Evolutionary conservation across 768 basidiomycete species (phyloP).

Genomic region (Rhizopogon roseolus): DNA sequence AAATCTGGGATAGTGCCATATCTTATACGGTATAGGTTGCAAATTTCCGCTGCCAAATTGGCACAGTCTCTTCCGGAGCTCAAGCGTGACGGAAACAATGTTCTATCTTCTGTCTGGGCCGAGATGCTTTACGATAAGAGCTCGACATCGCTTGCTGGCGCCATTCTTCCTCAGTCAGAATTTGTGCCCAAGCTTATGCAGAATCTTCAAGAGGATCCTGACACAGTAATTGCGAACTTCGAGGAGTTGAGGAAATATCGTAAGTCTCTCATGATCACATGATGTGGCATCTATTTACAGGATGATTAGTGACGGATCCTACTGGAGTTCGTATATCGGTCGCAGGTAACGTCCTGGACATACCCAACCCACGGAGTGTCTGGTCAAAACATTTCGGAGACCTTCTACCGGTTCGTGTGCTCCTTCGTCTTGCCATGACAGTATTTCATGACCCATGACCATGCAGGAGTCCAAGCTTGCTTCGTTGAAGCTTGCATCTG

Average conservation of each 20-base stretch:
- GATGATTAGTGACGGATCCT: constrained; percentile 68
- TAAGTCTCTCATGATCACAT: constrained; percentile 33
- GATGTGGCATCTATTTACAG: neutral
- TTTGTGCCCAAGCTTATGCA: constrained; percentile 73
- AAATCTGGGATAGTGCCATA: neutral
- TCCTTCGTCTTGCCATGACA: neutral
- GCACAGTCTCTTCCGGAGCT: constrained; percentile 86
- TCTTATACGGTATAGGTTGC: constrained; percentile 46
- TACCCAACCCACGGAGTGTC: constrained; percentile 66
- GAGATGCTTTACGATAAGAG: constrained; percentile 62
- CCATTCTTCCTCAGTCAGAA: constrained; percentile 70
- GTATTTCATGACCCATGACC: neutral
- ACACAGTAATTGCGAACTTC: constrained; percentile 66
- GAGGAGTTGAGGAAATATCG: constrained; percentile 65
- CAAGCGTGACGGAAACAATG: constrained; percentile 84
- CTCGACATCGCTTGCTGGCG: constrained; percentile 64
- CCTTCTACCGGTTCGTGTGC: constrained; percentile 51
- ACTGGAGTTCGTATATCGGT: constrained; percentile 84
- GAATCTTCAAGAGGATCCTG: constrained; percentile 68
- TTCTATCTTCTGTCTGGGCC: constrained; percentile 67
- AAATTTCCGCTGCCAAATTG: constrained; percentile 81
- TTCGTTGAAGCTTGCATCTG: constrained; percentile 59
- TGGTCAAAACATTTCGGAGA: constrained; percentile 70
- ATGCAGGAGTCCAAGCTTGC: constrained; percentile 48
- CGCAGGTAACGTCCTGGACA: constrained; percentile 73